Conservation (phyloP, 805 yeast genomes). For the Millerozyma acaciae region DNA sequence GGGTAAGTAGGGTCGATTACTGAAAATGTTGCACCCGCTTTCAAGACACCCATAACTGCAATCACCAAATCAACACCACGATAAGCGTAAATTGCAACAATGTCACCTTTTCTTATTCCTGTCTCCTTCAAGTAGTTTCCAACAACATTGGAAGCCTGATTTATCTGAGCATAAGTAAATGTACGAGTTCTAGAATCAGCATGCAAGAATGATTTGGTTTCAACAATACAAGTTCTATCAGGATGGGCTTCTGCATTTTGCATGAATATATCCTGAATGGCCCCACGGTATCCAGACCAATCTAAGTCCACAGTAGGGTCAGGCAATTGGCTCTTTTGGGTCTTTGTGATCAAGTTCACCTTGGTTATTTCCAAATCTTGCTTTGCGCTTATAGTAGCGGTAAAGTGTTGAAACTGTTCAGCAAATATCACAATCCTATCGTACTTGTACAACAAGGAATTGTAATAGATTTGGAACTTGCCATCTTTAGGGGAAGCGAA, state of each 20-base stretch:
- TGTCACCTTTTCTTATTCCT: slow-evolving; percentile 88
- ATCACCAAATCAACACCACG: slow-evolving; percentile 96
- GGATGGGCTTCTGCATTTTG: slow-evolving; percentile 82
- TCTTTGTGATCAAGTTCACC: slow-evolving; percentile 63
- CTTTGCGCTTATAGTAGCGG: slow-evolving; percentile 30
- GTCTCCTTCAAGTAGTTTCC: slow-evolving; percentile 80
- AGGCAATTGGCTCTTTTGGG: slow-evolving; percentile 64
- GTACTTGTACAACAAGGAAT: slow-evolving; percentile 66
- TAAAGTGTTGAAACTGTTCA: slow-evolving; percentile 66
- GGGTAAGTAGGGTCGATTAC: slow-evolving; percentile 99
- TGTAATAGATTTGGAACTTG: slow-evolving; percentile 54
- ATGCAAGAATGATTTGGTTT: slow-evolving; percentile 70
- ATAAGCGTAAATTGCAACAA: slow-evolving; percentile 96
- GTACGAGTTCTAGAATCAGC: slow-evolving; percentile 55
- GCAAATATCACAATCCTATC: slow-evolving; percentile 66
- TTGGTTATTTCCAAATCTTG: slow-evolving; percentile 49
- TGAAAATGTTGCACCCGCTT: slow-evolving; percentile 98
- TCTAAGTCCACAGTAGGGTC: slow-evolving; percentile 85
- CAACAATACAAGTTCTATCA: slow-evolving; percentile 86
- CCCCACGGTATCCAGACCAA: slow-evolving; percentile 90
- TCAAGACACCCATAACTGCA: slow-evolving; percentile 95
- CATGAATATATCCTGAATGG: slow-evolving; percentile 94
- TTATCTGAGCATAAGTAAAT: slow-evolving; percentile 82
- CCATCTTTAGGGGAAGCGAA: slow-evolving; percentile 30
- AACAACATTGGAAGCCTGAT: slow-evolving; percentile 88